phyloP scores from a whole-genome alignment of 371 early-diverging fungal species.

The Capillidium heterosporum region DNA sequence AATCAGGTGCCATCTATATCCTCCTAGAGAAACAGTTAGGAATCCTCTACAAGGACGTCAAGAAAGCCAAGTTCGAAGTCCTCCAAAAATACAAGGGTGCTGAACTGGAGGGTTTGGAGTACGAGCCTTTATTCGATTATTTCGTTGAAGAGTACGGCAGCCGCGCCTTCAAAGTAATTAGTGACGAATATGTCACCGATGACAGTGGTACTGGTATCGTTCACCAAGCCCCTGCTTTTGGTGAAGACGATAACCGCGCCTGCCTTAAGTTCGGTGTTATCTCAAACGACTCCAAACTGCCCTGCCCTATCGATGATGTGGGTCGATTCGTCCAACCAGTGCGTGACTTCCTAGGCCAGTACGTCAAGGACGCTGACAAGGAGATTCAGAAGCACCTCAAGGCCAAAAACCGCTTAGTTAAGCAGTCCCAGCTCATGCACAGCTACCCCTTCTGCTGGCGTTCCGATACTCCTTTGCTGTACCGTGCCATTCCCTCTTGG shows the following conservation, averaged over 20 bases:
- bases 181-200: conserved; percentile 90
- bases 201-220: conserved; percentile 99
- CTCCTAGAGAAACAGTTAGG: conserved; percentile 70
- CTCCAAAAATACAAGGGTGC: conserved; percentile 64
- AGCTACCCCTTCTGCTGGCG: conserved; percentile 93
- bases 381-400: conserved; percentile 84
- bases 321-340: conserved; percentile 80
- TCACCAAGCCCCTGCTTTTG: conserved; percentile 99
- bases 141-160: conserved; percentile 47
- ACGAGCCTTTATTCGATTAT: conserved; percentile 87
- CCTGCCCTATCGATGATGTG: conserved; percentile 91
- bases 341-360: conserved; percentile 68
- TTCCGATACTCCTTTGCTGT: conserved; percentile 98
- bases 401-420: conserved; percentile 61
- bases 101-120: conserved; percentile 78
- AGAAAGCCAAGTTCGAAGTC: conserved; percentile 85
- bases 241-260: conserved; percentile 99
- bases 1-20: conserved; percentile 66
- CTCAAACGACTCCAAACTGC: conserved; percentile 65
- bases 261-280: conserved; percentile 76
- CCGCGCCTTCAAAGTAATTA: conserved; percentile 74
- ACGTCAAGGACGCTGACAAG: conserved; percentile 98
- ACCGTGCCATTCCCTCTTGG: conserved; percentile 98
- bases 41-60: conserved; percentile 80
- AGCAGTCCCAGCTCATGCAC: conserved; percentile 76